These are phyloP conservation scores for Gryganskiella cystojenkinii DNA, from an alignment of 192 early-diverging fungal species.

Conservation along the genomic window DNA sequence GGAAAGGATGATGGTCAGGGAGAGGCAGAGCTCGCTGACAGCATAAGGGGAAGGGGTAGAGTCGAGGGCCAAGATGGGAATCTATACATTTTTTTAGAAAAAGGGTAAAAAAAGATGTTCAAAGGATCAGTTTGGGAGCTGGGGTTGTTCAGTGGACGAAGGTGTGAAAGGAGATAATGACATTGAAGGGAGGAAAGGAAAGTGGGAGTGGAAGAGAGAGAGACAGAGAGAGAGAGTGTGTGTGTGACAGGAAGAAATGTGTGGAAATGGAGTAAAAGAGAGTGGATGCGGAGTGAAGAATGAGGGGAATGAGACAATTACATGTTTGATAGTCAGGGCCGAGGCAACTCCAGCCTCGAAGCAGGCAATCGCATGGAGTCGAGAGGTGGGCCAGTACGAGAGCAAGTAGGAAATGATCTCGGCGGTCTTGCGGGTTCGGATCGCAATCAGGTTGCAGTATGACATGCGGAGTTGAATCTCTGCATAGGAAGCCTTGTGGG, in stretches of 20 bases:
- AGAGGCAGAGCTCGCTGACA: slow-evolving; percentile 53
- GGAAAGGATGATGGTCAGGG: slow-evolving; percentile 51
- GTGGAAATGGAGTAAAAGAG: no score
- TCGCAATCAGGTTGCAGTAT: slow-evolving; percentile 53
- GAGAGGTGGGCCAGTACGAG: slow-evolving; percentile 52
- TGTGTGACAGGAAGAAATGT: no score
- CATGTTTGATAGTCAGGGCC: slow-evolving; percentile 48
- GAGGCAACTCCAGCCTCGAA: slow-evolving; percentile 52
- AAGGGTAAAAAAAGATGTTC: neutral
- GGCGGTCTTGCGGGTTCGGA: slow-evolving; percentile 48
- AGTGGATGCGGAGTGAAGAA: no score
- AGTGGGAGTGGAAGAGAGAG: neutral
- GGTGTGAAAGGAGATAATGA: neutral
- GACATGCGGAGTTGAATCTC: slow-evolving; percentile 50
- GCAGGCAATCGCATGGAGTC: slow-evolving; percentile 48
- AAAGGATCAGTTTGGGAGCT: neutral
- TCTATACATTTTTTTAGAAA: slow-evolving; percentile 11
- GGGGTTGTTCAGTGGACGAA: neutral
- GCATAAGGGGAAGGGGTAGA: slow-evolving; percentile 51
- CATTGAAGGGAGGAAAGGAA: neutral
- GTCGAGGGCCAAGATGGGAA: slow-evolving; percentile 43
- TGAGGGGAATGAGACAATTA: no score
- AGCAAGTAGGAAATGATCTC: slow-evolving; percentile 54
- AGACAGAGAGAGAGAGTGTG: neutral
- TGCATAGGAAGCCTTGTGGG: slow-evolving; percentile 50